phyloP scores from a whole-genome alignment of 148 eudicot species.

The Selenicereus undatus region DNA sequence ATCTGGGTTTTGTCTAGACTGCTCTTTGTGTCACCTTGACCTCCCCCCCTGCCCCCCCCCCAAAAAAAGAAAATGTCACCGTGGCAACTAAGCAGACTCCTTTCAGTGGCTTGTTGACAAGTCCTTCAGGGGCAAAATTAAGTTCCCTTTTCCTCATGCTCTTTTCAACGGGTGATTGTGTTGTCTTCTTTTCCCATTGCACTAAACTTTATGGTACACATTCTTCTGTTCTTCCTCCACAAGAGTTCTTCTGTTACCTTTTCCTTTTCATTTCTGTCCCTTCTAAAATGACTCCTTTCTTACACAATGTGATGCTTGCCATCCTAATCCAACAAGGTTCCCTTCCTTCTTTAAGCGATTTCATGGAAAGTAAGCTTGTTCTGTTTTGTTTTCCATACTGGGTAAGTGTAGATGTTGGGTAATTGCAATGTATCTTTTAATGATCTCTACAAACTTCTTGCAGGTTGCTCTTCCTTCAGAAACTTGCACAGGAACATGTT shows the following conservation, averaged over 20 bases:
- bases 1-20: neutral
- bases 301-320: neutral
- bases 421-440: too few relatives aligned
- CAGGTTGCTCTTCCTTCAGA: slow-evolving; percentile 97
- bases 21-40: neutral
- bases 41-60: neutral
- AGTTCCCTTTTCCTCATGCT: neutral
- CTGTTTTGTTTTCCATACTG: neutral
- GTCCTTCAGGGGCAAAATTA: neutral
- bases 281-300: neutral
- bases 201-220: neutral
- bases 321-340: neutral
- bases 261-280: neutral
- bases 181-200: neutral
- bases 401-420: too few relatives aligned
- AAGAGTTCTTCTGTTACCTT: neutral
- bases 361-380: neutral
- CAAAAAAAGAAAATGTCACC: too few relatives aligned
- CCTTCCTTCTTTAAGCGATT: neutral
- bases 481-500: slow-evolving; percentile 71
- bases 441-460: slow-evolving; percentile 14
- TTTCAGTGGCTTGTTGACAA: neutral
- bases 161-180: neutral
- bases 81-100: neutral
- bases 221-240: neutral